Conservation (phyloP, 2,329 filamentous ascomycete genomes). For the Verticillium dahliae region DNA sequence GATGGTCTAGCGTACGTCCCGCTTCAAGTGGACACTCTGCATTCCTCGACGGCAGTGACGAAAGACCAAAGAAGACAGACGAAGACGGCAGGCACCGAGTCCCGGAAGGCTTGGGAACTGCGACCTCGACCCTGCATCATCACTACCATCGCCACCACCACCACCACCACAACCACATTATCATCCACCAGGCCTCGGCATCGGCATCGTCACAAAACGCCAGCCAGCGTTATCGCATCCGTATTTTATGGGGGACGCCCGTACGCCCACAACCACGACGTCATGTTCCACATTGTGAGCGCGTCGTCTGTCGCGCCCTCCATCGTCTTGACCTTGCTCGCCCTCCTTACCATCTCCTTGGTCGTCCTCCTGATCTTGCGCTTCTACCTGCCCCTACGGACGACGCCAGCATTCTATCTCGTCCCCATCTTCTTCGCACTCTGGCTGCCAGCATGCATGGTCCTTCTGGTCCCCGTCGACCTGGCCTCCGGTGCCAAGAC, state of each 20-base stretch:
- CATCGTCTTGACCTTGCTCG: slow-evolving; percentile 66
- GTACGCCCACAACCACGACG: slow-evolving; percentile 1
- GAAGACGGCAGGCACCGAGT: neutral
- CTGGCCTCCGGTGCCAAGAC: slow-evolving; percentile 77
- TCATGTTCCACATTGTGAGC: slow-evolving; percentile 43
- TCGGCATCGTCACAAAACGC: neutral
- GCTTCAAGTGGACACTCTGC: too few species aligned
- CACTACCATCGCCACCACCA: too few species aligned
- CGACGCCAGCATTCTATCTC: slow-evolving; percentile 82
- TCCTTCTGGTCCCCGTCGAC: slow-evolving; percentile 91
- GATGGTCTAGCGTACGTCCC: too few species aligned
- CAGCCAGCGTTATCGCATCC: neutral
- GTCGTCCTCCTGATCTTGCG: slow-evolving; percentile 79
- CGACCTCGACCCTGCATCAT: neutral
- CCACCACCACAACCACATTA: too few species aligned
- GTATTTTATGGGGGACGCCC: neutral
- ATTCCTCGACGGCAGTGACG: too few species aligned
- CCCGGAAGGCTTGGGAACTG: neutral
- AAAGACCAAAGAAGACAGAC: neutral
- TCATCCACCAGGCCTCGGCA: neutral
- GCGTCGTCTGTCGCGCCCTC: slow-evolving; percentile 66
- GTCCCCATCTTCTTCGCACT: slow-evolving; percentile 95
- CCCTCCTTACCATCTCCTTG: slow-evolving; percentile 67
- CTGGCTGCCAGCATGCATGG: slow-evolving; percentile 82
- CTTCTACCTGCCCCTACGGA: slow-evolving; percentile 83